Percentiles rank a stretch among this genome's conserved stretches.
These are phyloP conservation scores for Termitomyces bulborhizus DNA, from an alignment of 768 basidiomycete genomes.

Conservation along the genomic window DNA sequence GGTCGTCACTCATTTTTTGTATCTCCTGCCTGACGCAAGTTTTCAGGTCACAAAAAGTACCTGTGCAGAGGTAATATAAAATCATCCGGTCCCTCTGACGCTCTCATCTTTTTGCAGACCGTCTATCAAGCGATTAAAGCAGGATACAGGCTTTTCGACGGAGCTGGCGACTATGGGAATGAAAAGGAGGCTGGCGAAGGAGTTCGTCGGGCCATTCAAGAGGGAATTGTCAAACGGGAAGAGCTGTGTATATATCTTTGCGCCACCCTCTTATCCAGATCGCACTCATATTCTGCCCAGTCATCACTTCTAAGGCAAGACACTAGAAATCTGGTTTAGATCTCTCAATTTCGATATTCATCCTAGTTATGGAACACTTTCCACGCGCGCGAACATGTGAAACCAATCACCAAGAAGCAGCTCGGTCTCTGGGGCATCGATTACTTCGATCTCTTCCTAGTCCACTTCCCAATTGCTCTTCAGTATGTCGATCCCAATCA, in stretches of 20 bases:
- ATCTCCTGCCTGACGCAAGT: slow-evolving; percentile 31
- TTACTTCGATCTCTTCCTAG: slow-evolving; percentile 74
- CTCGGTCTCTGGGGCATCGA: slow-evolving; percentile 79
- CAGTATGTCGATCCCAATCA: slow-evolving; percentile 71
- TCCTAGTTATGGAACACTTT: slow-evolving; percentile 82
- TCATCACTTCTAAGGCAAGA: slow-evolving; percentile 77
- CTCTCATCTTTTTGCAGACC: slow-evolving; percentile 33
- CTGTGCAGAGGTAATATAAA: slow-evolving; percentile 47
- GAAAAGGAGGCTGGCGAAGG: slow-evolving; percentile 84
- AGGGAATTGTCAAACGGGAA: slow-evolving; percentile 82
- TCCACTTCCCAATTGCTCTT: slow-evolving; percentile 85
- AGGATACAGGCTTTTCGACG: slow-evolving; percentile 84
- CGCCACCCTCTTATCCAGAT: not conserved
- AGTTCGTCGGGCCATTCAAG: slow-evolving; percentile 67
- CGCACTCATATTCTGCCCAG: slow-evolving; percentile 24
- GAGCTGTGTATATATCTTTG: slow-evolving; percentile 54
- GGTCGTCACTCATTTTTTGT: slow-evolving; percentile 2
- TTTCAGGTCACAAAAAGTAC: slow-evolving; percentile 49
- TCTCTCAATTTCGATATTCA: not conserved
- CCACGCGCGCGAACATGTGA: slow-evolving; percentile 72
- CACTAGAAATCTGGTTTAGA: not conserved
- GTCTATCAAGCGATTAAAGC: slow-evolving; percentile 84
- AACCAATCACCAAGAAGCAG: slow-evolving; percentile 51
- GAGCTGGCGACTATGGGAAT: slow-evolving; percentile 85
- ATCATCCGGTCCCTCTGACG: not conserved